These are phyloP conservation scores for Thraustotheca clavata DNA, from an alignment of 352 stramenopile genomes.

Conservation along the genomic window DNA sequence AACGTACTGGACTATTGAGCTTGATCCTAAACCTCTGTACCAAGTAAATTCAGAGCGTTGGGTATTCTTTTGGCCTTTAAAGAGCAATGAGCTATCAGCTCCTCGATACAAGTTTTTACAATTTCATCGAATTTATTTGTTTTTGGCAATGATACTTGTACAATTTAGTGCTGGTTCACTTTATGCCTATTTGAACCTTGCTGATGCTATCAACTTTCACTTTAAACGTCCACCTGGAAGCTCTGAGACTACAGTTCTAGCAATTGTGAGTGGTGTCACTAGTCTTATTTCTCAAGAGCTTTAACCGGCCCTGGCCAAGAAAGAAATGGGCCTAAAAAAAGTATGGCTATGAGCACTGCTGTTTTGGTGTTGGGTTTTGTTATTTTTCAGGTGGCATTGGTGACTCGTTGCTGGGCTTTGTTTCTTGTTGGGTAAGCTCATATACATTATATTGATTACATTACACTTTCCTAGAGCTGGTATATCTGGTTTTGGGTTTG, in stretches of 20 bases:
- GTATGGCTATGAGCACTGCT: neutral
- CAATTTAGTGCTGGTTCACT: constrained; percentile 19
- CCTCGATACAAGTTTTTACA: neutral
- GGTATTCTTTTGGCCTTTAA: neutral
- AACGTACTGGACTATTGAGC: neutral
- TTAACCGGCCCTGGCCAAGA: constrained; percentile 18
- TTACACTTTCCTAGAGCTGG: neutral
- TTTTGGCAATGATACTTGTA: neutral
- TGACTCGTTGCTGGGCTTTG: neutral
- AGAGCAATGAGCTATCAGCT: neutral
- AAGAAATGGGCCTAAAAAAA: constrained; percentile 3
- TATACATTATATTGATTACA: neutral
- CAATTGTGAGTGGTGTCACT: constrained; percentile 1
- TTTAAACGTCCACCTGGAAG: neutral
- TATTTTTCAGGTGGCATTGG: neutral
- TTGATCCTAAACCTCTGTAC: neutral
- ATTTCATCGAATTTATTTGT: constrained; percentile 9
- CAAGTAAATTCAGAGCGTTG: constrained; percentile 3
- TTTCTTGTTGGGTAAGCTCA: constrained; percentile 4
- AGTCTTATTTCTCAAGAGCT: constrained; percentile 14
- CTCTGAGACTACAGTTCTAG: neutral
- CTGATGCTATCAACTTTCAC: constrained; percentile 10
- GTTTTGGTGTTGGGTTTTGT: constrained; percentile 7
- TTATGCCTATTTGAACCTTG: constrained; percentile 13
- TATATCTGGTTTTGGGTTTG: neutral